phyloP scores from a whole-genome alignment of 345 rosid species.

The Moricandia arvensis region DNA sequence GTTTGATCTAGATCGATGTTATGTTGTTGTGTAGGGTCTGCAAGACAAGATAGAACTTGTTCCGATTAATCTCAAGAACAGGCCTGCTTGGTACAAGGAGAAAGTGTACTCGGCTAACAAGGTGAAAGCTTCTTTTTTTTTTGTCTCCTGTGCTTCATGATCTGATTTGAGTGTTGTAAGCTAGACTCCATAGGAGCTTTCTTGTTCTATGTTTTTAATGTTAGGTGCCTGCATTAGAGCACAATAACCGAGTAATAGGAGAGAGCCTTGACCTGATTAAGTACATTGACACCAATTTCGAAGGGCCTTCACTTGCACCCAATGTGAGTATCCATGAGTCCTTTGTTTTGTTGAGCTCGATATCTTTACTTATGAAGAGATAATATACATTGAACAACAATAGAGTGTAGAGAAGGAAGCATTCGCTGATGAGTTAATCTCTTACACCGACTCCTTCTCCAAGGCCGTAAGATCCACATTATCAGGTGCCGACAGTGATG shows the following conservation, averaged over 20 bases:
- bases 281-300: constrained; percentile 72
- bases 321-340: constrained; percentile 39
- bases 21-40: constrained; percentile 51
- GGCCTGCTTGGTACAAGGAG: constrained; percentile 90
- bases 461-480: constrained; percentile 47
- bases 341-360: neutral
- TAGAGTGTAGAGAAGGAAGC: constrained; percentile 66
- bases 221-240: constrained; percentile 89
- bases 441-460: constrained; percentile 51
- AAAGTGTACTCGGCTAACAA: constrained; percentile 70
- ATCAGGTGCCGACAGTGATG: constrained; percentile 45
- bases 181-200: neutral
- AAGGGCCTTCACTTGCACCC: constrained; percentile 80
- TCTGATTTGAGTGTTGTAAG: neutral
- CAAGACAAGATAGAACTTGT: constrained; percentile 72
- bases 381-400: neutral
- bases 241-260: constrained; percentile 70
- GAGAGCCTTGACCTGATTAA: constrained; percentile 83
- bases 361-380: neutral
- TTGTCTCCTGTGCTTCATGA: neutral
- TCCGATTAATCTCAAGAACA: constrained; percentile 66
- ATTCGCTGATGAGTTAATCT: constrained; percentile 65
- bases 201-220: neutral
- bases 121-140: constrained; percentile 38
- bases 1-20: neutral